Evolutionary conservation across 2,329 filamentous ascomycete genomes (phyloP).

Genomic region (Delphinella strobiligena): DNA sequence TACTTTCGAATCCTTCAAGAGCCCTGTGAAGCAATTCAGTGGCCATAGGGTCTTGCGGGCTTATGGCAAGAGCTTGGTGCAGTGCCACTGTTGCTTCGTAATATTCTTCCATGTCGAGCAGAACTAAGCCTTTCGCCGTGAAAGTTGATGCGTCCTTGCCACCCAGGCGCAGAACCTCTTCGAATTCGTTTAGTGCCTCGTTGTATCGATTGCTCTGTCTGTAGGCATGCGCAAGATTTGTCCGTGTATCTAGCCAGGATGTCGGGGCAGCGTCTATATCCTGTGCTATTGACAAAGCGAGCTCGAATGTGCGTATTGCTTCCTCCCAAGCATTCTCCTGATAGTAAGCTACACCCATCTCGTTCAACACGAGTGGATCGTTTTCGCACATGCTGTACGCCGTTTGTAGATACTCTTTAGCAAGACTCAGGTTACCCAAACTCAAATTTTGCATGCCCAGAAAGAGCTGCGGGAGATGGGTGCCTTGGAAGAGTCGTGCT

Average conservation of each 20-base stretch:
- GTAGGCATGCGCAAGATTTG: conserved; percentile 82
- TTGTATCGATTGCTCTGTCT: conserved; percentile 58
- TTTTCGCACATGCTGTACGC: conserved; percentile 72
- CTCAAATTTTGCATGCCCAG: conserved; percentile 97
- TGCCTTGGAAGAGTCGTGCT: conserved; percentile 88
- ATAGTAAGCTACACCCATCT: conserved; percentile 92
- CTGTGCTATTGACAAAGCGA: conserved; percentile 63
- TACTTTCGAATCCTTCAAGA: conserved; percentile 47
- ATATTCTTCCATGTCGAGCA: conserved; percentile 62
- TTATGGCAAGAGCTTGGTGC: conserved; percentile 72
- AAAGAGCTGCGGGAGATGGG: conserved; percentile 89
- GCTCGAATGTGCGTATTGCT: conserved; percentile 65
- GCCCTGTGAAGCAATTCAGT: conserved; percentile 67
- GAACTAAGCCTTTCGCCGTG: conserved; percentile 69
- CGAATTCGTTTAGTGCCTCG: conserved; percentile 68
- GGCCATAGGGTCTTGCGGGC: conserved; percentile 68
- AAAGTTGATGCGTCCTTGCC: conserved; percentile 66
- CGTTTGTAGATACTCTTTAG: conserved; percentile 86
- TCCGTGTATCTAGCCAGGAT: conserved; percentile 72
- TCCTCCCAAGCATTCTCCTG: conserved; percentile 71
- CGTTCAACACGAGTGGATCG: conserved; percentile 85
- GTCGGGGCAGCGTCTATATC: conserved; percentile 63
- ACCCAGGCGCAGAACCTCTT: conserved; percentile 73
- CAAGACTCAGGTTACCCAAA: conserved; percentile 85
- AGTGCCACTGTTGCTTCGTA: conserved; percentile 71